These are phyloP conservation scores for Ascochyta fabae DNA, from an alignment of 2,329 filamentous ascomycete genomes.

Conservation along the genomic window DNA sequence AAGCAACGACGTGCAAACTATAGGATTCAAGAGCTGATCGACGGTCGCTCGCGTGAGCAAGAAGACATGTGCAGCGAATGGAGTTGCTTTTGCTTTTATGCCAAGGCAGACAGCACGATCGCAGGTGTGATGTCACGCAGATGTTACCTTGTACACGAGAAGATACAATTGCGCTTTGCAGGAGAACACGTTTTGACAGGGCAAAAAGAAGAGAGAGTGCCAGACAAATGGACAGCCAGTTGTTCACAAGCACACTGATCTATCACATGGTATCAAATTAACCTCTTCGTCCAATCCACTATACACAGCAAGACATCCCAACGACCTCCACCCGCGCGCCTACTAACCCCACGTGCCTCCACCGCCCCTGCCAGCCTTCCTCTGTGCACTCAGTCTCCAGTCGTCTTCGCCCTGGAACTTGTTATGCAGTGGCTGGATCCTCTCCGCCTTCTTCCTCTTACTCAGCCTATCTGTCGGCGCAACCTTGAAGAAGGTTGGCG, in stretches of 20 bases:
- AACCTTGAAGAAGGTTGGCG: slow-evolving; percentile 99
- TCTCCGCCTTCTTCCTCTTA: slow-evolving; percentile 91
- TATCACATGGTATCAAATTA: background rate
- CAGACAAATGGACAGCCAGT: background rate
- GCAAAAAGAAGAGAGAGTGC: background rate
- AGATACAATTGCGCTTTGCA: background rate
- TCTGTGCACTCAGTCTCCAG: slow-evolving; percentile 90
- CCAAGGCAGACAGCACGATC: too few relatives aligned
- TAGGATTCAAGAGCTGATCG: too few relatives aligned
- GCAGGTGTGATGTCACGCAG: too few relatives aligned
- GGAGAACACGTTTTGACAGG: background rate
- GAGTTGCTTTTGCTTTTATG: too few relatives aligned
- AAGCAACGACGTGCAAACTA: too few relatives aligned
- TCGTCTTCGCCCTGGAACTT: slow-evolving; percentile 92
- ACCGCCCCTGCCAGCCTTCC: slow-evolving; percentile 80
- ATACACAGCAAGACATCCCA: background rate
- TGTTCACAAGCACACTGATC: background rate
- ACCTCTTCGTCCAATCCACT: background rate
- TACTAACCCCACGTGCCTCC: slow-evolving; percentile 89
- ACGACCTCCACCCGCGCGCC: background rate
- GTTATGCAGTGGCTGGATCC: slow-evolving; percentile 94
- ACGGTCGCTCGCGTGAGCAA: too few relatives aligned
- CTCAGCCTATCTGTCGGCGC: slow-evolving; percentile 84
- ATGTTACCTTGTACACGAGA: too few relatives aligned
- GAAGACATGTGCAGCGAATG: too few relatives aligned